Evolutionary conservation across 495 filamentous ascomycete species (phyloP), one percentile per base, ranked within the genome.

Genomic region (Evernia prunastri): DNA sequence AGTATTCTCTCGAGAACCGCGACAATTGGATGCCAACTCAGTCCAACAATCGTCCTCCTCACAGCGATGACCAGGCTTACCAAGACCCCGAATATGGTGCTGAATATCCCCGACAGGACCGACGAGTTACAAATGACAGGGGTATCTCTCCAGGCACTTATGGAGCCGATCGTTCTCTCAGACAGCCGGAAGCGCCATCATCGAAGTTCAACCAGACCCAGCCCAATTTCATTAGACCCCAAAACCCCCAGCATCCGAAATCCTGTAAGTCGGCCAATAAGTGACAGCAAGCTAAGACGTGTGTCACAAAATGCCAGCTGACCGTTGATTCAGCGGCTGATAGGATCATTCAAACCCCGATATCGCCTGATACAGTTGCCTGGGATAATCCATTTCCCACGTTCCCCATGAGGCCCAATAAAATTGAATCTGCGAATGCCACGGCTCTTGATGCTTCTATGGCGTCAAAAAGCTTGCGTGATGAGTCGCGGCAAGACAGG

Each of bases 361-460:
- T 74, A 25, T 77, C 74, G 27, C 81, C 85, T 12, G 78, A 79
- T 15, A 77, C 77, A 7, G 69, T 77, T 47, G 74, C 81, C n/a
- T 87, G 82, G 70, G 86, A 88, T 54, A 86, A 85, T 66, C 83
- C 87, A 6, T 91, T 89, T 64, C 86, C 88, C 17, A 77, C 80
- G 2, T 89, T 89, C 63, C 83, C 84, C 39, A 72, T 75, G 53
- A 76, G 78, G 45, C 78, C 78, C 49, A 79, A 75, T 63, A 78
- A 81, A 65, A 76, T 5, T 23, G 31, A 31, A 37, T 39, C 54
- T 40, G 37, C 58, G 3, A 57, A 58, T 29, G 25, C 15, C 2
- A 57, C 47, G 13, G 60, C 43, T 45, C 25, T 63, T 3, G 49
- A 63, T 29, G 27, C 17, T 11, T 51, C 60, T 27, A 47, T 39